Percentiles rank a stretch among this genome's conserved stretches.
phyloP scores from a whole-genome alignment of 2,329 filamentous ascomycete species.

The Microcyclospora pomicola region DNA sequence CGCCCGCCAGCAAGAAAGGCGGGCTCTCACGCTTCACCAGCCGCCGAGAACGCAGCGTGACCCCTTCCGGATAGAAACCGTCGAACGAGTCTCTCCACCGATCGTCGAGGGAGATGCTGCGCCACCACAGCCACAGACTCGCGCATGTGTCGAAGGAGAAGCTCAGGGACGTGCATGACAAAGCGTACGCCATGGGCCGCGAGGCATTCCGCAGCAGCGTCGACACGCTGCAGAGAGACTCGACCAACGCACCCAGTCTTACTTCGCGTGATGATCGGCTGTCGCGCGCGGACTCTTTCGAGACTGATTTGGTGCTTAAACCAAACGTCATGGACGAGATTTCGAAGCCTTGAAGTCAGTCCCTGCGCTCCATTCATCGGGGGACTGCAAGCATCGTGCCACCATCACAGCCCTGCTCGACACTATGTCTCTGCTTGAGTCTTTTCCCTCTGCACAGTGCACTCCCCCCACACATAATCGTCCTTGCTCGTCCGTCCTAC shows the following conservation, averaged over 20 bases:
- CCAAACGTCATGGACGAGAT: too few species aligned
- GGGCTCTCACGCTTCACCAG: constrained; percentile 16
- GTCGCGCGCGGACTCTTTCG: too few species aligned
- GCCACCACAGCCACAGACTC: background rate
- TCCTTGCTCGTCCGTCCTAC: too few species aligned
- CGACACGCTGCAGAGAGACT: constrained; percentile 1
- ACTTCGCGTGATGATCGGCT: background rate
- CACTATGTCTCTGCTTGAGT: too few species aligned
- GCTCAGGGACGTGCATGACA: constrained; percentile 2
- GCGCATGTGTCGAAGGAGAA: constrained; percentile 2
- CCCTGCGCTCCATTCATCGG: too few species aligned
- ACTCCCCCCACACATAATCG: too few species aligned
- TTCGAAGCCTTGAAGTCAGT: too few species aligned
- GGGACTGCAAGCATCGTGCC: too few species aligned
- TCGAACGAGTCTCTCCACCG: background rate
- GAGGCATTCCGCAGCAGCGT: constrained; percentile 4
- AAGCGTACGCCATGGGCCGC: constrained; percentile 2
- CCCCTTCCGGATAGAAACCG: constrained; percentile 13
- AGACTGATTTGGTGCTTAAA: too few species aligned
- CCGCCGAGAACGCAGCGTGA: constrained; percentile 18
- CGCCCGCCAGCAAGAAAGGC: constrained; percentile 9
- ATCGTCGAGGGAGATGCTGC: too few species aligned
- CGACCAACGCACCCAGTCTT: constrained; percentile 1
- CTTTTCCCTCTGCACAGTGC: too few species aligned
- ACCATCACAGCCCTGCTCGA: too few species aligned